These are phyloP conservation scores for Chlorella sp. DNA, from an alignment of 139 green algal species.

Conservation along the genomic window DNA sequence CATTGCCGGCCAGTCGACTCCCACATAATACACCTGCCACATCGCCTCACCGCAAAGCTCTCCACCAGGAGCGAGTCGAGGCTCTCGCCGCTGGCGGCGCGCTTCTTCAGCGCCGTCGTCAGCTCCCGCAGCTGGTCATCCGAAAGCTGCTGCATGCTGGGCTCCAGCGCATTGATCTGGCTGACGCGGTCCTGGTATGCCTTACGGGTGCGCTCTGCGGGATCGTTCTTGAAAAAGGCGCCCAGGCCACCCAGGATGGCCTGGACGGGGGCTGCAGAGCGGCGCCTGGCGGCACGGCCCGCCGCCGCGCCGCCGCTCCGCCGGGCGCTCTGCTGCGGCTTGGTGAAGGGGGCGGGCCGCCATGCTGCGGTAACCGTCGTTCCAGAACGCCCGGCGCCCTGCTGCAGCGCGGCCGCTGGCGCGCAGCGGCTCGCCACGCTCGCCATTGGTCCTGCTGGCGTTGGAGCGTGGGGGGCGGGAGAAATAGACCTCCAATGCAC, in stretches of 20 bases:
- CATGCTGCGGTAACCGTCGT: not conserved
- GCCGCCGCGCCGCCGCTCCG: not conserved
- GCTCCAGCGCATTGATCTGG: slow-evolving; percentile 90
- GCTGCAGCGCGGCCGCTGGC: slow-evolving; percentile 1
- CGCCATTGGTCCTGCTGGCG: too few relatives aligned
- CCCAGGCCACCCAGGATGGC: slow-evolving; percentile 48
- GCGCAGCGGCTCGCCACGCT: not conserved
- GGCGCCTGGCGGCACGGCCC: not conserved
- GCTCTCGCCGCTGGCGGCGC: slow-evolving; percentile 64
- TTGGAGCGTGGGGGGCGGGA: too few relatives aligned
- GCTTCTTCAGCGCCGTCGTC: slow-evolving; percentile 81
- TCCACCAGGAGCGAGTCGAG: slow-evolving; percentile 91
- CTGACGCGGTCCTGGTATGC: slow-evolving; percentile 73
- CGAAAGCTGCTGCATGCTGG: slow-evolving; percentile 71
- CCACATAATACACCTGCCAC: not conserved
- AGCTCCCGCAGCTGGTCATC: slow-evolving; percentile 87
- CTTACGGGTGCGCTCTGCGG: slow-evolving; percentile 48
- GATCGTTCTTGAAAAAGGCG: slow-evolving; percentile 46
- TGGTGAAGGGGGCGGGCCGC: not conserved
- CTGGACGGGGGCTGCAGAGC: not conserved
- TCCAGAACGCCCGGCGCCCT: not conserved
- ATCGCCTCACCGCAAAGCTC: slow-evolving; percentile 76
- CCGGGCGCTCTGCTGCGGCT: not conserved
- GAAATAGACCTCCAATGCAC: too few relatives aligned
- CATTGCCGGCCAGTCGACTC: not conserved